Percentiles rank a stretch among this genome's conserved stretches.
These are phyloP conservation scores for Iris pallida DNA, from an alignment of 116 monocot species.

Conservation along the genomic window DNA sequence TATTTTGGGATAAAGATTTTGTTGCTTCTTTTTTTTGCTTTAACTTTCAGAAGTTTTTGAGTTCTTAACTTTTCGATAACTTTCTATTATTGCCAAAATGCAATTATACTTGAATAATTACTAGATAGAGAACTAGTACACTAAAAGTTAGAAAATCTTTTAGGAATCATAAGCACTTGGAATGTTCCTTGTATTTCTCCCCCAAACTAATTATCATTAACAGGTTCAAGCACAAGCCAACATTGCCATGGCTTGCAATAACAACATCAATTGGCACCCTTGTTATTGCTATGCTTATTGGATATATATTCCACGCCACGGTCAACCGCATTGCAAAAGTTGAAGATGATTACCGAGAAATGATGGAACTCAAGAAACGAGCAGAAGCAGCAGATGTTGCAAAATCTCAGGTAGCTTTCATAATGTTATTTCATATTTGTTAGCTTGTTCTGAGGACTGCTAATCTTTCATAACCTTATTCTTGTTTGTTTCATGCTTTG, in stretches of 20 bases:
- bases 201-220: slow-evolving; percentile 2
- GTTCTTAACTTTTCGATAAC: too few relatives aligned
- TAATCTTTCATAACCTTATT: too few relatives aligned
- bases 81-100: too few relatives aligned
- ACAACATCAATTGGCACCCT: slow-evolving; percentile 84
- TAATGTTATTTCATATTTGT: not conserved
- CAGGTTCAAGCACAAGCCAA: slow-evolving; percentile 82
- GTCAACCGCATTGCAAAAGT: slow-evolving; percentile 94
- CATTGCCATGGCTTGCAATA: slow-evolving; percentile 90
- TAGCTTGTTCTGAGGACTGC: not conserved
- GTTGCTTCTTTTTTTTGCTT: too few relatives aligned
- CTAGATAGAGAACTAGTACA: not conserved
- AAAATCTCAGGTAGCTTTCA: slow-evolving; percentile 70
- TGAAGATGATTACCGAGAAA: slow-evolving; percentile 87
- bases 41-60: too few relatives aligned
- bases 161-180: not conserved
- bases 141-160: not conserved
- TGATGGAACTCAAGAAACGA: slow-evolving; percentile 90
- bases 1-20: too few relatives aligned
- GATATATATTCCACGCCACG: slow-evolving; percentile 92
- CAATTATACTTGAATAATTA: not conserved
- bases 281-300: slow-evolving; percentile 80
- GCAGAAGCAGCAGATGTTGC: slow-evolving; percentile 97
- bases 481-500: not conserved
- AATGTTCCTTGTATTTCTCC: not conserved